Evolutionary conservation across 805 yeast species (phyloP), one percentile per base, ranked within the genome.

Genomic region (Maudiozyma turicensis): DNA sequence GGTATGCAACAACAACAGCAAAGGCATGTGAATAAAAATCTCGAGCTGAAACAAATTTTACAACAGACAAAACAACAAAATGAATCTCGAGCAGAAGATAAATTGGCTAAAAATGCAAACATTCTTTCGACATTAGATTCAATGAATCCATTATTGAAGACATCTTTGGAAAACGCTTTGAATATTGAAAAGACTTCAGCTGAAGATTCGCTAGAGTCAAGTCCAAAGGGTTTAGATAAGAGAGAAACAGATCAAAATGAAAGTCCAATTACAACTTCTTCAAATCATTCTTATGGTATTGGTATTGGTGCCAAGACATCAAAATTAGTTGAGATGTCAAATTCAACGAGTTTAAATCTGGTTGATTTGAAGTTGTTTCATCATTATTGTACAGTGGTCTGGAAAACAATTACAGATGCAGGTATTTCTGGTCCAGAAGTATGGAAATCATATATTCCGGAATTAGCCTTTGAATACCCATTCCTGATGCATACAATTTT

Each of bases 401-500:
- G 95, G 67, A 82, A 82, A 42, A 86, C 97, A 0, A 86, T 91
- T 46, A 84, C 95, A 0, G 88, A 82, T 3, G 93, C 96, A 1
- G 96, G 96, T 1, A 88, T 90, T 34, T 84, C 93, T 32, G 95
- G 85, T 54, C 54, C 60, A 5, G 79, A 82, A 52, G 83, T 90
- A 35, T 91, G 97, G 97, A 80, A 82, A 50, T 80, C 77, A 44
- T 93, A 87, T 57, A 88, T 91, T 31, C 96, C 96, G 0, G 79
- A 81, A 70, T 72, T 90, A 52, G 95, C 97, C 5, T 88, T 90
- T 67, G 78, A 82, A 49, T 83, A 82, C 62, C 95, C 96, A 13
- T 89, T 87, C 59, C 71, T 91, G 55, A 88, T 91, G 96, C 97
- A 91, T 62, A 82, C 95, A 0, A 74, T 91, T 11, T 71, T 91